Evolutionary conservation across 306 rosid species (phyloP).

Genomic region (Trichosanthes cucumerina): DNA sequence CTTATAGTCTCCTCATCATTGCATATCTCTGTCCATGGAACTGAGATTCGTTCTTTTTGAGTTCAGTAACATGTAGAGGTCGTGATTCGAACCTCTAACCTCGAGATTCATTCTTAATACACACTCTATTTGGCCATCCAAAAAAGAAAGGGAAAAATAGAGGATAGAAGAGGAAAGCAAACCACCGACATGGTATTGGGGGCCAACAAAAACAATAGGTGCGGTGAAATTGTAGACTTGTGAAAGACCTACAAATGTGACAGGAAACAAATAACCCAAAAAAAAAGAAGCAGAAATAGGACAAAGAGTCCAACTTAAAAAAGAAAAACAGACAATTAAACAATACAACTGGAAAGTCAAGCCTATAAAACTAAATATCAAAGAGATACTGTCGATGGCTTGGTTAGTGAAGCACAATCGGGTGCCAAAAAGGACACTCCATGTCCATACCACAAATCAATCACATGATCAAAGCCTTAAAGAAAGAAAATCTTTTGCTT

Average conservation of each 20-base stretch:
- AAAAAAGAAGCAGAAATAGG: background rate
- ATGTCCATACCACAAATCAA: background rate
- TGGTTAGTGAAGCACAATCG: constrained; percentile 3
- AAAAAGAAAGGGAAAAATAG: background rate
- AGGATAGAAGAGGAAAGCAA: background rate
- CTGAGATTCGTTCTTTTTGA: background rate
- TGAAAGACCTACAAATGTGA: background rate
- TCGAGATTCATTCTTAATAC: background rate
- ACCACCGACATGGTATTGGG: background rate
- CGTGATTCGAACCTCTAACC: no score
- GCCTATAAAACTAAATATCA: background rate
- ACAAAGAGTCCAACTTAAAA: background rate
- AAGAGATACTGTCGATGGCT: background rate
- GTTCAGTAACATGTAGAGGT: no score
- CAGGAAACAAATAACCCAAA: background rate
- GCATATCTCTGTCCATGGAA: background rate
- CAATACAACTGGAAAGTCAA: background rate
- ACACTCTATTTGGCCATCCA: background rate
- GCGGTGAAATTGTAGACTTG: background rate
- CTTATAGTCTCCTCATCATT: background rate
- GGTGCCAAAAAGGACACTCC: background rate
- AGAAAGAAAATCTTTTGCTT: background rate
- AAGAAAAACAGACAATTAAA: constrained; percentile 1
- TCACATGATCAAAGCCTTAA: background rate
- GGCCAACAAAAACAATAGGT: background rate